Percentiles rank a stretch among this genome's conserved stretches.
phyloP scores from a whole-genome alignment of 495 filamentous ascomycete genomes.

The Chaetomidium leptoderma region DNA sequence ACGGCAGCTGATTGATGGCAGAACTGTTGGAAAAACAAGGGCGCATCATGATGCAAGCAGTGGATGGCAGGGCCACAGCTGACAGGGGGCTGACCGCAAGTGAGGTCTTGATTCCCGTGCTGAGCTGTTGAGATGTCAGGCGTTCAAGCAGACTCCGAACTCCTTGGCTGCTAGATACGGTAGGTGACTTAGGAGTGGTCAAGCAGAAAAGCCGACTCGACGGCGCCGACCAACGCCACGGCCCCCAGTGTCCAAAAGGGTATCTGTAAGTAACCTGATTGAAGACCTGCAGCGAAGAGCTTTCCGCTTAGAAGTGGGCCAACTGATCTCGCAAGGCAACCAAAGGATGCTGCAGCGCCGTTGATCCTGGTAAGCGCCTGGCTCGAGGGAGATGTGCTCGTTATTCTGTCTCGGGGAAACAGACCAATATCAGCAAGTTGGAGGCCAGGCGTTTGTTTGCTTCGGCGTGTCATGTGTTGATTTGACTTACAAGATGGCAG shows the following conservation, averaged over 20 bases:
- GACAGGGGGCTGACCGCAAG: too few relatives aligned
- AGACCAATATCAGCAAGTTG: background rate
- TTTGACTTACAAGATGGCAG: conserved; percentile 11
- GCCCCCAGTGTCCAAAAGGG: conserved; percentile 12
- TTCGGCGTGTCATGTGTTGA: background rate
- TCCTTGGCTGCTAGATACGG: background rate
- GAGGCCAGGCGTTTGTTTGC: background rate
- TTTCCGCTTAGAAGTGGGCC: conserved; percentile 11
- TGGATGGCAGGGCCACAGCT: too few relatives aligned
- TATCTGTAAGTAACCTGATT: conserved; percentile 8
- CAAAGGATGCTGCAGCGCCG: conserved; percentile 15
- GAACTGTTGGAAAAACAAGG: too few relatives aligned
- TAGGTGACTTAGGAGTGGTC: background rate
- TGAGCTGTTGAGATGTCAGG: background rate
- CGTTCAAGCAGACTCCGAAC: background rate
- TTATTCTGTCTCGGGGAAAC: background rate
- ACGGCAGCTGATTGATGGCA: too few relatives aligned
- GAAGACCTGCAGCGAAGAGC: conserved; percentile 3
- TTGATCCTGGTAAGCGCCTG: conserved; percentile 15
- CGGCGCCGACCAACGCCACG: conserved; percentile 7
- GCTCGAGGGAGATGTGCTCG: conserved; percentile 9
- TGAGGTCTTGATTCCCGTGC: too few relatives aligned
- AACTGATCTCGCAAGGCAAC: conserved; percentile 11
- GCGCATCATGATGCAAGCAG: too few relatives aligned
- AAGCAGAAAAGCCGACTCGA: conserved; percentile 7